Conservation (phyloP, 371 early-diverging fungal genomes). For the Lichtheimia ornata region DNA sequence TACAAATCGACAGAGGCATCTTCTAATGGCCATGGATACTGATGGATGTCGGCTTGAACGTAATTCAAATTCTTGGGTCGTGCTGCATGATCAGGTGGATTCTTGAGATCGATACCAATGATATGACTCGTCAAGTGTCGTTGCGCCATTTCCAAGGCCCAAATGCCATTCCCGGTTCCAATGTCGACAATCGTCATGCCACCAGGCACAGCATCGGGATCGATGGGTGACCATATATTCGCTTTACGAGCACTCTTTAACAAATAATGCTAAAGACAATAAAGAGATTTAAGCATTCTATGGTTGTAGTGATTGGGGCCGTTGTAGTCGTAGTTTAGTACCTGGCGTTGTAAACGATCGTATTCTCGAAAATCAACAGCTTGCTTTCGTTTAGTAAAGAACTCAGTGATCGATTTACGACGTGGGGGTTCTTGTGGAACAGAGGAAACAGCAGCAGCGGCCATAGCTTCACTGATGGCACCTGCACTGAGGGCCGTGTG, state of each 20-base stretch:
- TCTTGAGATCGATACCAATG: slow-evolving; percentile 55
- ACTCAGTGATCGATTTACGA: slow-evolving; percentile 50
- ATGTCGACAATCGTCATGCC: slow-evolving; percentile 47
- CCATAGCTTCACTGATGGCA: slow-evolving; percentile 25
- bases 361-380: slow-evolving; percentile 42
- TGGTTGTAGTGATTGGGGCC: no score
- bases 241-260: slow-evolving; percentile 46
- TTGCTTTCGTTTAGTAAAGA: slow-evolving; percentile 41
- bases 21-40: slow-evolving; percentile 35
- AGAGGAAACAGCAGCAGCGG: slow-evolving; percentile 14
- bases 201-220: slow-evolving; percentile 24
- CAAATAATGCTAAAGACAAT: slow-evolving; percentile 39
- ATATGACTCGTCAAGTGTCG: slow-evolving; percentile 48
- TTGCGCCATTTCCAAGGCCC: slow-evolving; percentile 64
- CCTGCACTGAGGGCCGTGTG: slow-evolving; percentile 21
- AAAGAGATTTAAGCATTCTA: no score
- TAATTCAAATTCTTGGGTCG: slow-evolving; percentile 37
- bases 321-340: slow-evolving; percentile 4
- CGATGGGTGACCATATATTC: slow-evolving; percentile 38
- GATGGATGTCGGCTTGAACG: slow-evolving; percentile 30
- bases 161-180: slow-evolving; percentile 57
- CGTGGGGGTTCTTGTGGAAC: slow-evolving; percentile 19
- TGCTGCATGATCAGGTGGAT: slow-evolving; percentile 37
- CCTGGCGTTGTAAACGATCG: slow-evolving; percentile 48
- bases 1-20: slow-evolving; percentile 44